Base-by-base conservation (phyloP, 306 rosid genomes). In the Vigna reflexopilosa region DNA sequence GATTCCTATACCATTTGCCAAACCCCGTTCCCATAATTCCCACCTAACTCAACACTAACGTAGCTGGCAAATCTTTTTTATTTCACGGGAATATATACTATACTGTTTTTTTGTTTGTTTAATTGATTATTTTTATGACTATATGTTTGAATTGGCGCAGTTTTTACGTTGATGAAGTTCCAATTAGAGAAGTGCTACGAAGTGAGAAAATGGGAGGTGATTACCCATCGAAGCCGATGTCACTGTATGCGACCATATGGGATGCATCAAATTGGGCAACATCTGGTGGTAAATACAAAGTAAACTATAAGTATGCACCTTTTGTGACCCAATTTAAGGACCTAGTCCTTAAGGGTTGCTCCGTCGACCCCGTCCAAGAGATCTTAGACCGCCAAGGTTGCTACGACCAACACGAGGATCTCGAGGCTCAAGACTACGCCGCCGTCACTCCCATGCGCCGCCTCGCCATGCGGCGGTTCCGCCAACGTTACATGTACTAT, bases 211-310 rank as follows among this genome's bases (percentile, higher is more conserved):
- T 96, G 98, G 93, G 98, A 0, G 88, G 77, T 7, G 99, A 96
- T 10, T 93, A 79, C 80, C 99, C 99, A 26, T 84, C 97, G 1
- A 96, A 96, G 85, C 97, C 99, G 45, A 96, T 96, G 99, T 83
- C 97, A 2, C 49, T 93, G 17, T 96, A 96, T 12, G 45, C 98
- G 2, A 96, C 99, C 1, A 87, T 96, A 75, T 96, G 99, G 99
- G 99, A 96, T 45, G 99, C 98, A 9, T 93, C 98, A 68, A 90
- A 72, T 77, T 96, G 99, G 99, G 99, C 98, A 34, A 93, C 99
- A 2, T 85, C 90, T 0, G 99, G 98, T 0, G 99, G 99, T 22
- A 87, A 56, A 76, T 91, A 83, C 91, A 91, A 90, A 82, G 97
- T 89, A 24, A 90, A 96, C 75, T 96, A 96, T 69, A 91, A 91